A percentile compares a stretch with the other conserved stretches of the same genome.
These are phyloP conservation scores for Vitis labrusca DNA, from an alignment of 164 flowering plant genomes.

Conservation along the genomic window DNA sequence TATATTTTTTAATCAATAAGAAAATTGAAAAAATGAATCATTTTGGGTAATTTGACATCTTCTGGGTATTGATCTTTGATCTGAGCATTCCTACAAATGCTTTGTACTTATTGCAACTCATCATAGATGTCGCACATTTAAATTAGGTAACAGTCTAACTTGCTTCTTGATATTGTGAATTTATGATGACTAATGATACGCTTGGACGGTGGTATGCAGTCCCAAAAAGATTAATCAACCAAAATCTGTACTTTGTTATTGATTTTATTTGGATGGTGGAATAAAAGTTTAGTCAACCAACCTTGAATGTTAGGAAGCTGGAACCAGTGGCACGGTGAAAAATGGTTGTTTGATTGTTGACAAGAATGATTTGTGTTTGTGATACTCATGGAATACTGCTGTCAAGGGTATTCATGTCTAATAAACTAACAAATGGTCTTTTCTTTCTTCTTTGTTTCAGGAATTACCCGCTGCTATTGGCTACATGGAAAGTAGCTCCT, in stretches of 20 bases:
- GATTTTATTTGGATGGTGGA: neutral
- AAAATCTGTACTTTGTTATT: neutral
- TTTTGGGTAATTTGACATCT: no score
- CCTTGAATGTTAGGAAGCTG: neutral
- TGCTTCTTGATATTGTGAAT: no score
- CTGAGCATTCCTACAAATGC: no score
- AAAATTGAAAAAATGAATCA: no score
- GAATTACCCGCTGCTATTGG: conserved; percentile 96
- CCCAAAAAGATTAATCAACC: no score
- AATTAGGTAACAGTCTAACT: no score
- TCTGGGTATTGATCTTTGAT: no score
- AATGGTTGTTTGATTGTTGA: neutral
- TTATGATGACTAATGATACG: no score
- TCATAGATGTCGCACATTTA: no score
- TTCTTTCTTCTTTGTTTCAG: conserved; percentile 32
- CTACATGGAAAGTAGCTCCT: conserved; percentile 98
- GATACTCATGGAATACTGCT: neutral
- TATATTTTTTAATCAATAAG: no score
- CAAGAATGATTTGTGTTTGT: neutral
- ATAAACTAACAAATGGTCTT: neutral
- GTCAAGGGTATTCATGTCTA: neutral
- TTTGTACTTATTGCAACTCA: no score
- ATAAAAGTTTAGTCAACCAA: neutral
- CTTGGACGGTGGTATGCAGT: no score
- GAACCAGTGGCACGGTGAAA: neutral